These are phyloP conservation scores for Oropetium thomaeum DNA, from an alignment of 176 grass and related monocot genomes.

Conservation along the genomic window DNA sequence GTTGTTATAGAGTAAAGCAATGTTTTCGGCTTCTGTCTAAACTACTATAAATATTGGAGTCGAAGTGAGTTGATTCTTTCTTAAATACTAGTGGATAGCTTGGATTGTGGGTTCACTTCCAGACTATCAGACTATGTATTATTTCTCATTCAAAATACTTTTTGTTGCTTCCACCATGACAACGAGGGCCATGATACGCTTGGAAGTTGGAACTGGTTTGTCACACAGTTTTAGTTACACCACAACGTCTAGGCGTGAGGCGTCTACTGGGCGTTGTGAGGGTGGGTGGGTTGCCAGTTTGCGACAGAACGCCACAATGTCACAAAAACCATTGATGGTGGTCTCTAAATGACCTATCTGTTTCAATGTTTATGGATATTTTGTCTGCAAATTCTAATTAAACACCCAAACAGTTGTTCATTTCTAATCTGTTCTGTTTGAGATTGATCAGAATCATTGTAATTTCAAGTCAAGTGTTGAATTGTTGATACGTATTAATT, in stretches of 20 bases:
- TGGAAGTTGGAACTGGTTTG: no score
- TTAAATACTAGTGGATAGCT: neutral
- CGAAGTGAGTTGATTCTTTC: neutral
- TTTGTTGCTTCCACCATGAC: neutral
- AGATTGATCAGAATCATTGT: neutral
- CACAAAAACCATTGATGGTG: neutral
- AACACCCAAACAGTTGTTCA: neutral
- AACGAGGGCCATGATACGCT: neutral
- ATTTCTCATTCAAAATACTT: neutral
- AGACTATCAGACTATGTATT: neutral
- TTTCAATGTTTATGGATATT: constrained; percentile 31
- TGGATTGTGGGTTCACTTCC: constrained; percentile 8
- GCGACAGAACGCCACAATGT: no score
- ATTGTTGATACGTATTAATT: constrained; percentile 29
- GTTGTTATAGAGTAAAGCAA: neutral
- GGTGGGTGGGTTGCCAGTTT: no score
- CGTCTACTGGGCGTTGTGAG: neutral
- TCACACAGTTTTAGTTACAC: neutral
- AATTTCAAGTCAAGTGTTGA: constrained; percentile 20
- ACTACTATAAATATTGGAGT: neutral
- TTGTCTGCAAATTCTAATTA: constrained; percentile 20
- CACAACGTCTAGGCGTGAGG: no score
- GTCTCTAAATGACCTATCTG: neutral
- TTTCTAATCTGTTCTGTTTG: neutral
- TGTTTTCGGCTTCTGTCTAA: neutral